These are phyloP conservation scores for Colletotrichum theobromicola DNA, from an alignment of 2,329 filamentous ascomycete genomes.

Conservation along the genomic window DNA sequence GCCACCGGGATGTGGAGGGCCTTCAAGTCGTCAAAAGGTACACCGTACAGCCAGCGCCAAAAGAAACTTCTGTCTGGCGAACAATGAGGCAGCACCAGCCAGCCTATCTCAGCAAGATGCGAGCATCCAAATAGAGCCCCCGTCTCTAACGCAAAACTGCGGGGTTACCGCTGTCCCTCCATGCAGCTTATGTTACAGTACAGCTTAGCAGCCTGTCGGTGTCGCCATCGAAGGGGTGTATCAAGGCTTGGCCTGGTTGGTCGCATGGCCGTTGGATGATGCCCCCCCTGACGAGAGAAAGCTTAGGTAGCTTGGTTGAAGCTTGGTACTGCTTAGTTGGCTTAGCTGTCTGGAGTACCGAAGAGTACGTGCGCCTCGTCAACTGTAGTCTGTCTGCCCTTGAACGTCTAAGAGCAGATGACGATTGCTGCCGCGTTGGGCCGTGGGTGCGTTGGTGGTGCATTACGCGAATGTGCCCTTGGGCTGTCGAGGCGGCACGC, in stretches of 20 bases:
- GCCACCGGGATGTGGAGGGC: not conserved
- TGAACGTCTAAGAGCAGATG: not conserved
- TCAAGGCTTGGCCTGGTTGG: not conserved
- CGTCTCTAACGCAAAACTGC: not conserved
- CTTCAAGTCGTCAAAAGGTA: not conserved
- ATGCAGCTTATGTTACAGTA: conserved; percentile 1
- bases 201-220: not conserved
- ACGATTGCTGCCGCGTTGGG: conserved; percentile 3
- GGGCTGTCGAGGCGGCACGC: not conserved
- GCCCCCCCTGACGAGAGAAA: not conserved
- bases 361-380: not conserved
- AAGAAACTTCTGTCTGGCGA: not conserved
- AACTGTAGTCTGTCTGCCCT: not conserved
- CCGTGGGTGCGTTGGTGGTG: not conserved
- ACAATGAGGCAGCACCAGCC: not conserved
- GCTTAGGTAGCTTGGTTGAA: conserved; percentile 2
- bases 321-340: not conserved
- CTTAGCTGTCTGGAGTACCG: not conserved
- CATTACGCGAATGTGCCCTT: not conserved
- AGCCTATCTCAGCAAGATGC: not conserved
- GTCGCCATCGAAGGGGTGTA: not conserved
- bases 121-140: not conserved
- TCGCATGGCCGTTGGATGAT: not conserved
- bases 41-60: not conserved
- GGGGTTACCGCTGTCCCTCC: not conserved